These are phyloP conservation scores for Quercus ilex DNA, from an alignment of 306 rosid species.

Conservation along the genomic window DNA sequence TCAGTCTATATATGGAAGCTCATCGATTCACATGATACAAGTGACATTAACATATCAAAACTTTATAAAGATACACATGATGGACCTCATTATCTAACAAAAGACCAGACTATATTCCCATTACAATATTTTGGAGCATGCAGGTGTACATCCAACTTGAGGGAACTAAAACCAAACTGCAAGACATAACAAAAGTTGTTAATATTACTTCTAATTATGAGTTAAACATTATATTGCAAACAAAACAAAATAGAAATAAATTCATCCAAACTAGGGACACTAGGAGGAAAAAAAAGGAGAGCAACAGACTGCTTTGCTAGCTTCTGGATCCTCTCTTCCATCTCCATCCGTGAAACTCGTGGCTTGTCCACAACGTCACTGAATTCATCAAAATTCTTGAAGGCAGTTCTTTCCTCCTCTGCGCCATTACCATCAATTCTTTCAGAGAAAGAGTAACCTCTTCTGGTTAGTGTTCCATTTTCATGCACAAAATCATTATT, in stretches of 20 bases:
- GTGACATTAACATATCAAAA: neutral
- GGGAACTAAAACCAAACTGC: neutral
- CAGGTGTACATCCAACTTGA: neutral
- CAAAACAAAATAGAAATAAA: neutral
- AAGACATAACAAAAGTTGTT: neutral
- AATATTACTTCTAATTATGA: neutral
- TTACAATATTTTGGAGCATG: neutral
- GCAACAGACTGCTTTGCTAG: constrained; percentile 62
- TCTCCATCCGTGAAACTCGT: constrained; percentile 61
- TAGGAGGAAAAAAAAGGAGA: constrained; percentile 20
- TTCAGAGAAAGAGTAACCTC: constrained; percentile 22
- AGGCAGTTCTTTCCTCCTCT: constrained; percentile 76
- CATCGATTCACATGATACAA: neutral
- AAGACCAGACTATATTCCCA: neutral
- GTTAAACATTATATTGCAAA: neutral
- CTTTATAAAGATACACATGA: neutral
- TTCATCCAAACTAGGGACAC: constrained; percentile 6
- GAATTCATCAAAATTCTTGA: constrained; percentile 54
- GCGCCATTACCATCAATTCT: constrained; percentile 31
- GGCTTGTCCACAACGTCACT: constrained; percentile 37
- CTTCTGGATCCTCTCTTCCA: constrained; percentile 83
- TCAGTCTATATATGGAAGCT: neutral
- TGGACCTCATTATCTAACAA: neutral
- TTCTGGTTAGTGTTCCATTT: constrained; percentile 31
- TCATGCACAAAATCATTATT: constrained; percentile 12